These are phyloP conservation scores for Eucommia ulmoides DNA, from an alignment of 257 asterid genomes.

Conservation along the genomic window DNA sequence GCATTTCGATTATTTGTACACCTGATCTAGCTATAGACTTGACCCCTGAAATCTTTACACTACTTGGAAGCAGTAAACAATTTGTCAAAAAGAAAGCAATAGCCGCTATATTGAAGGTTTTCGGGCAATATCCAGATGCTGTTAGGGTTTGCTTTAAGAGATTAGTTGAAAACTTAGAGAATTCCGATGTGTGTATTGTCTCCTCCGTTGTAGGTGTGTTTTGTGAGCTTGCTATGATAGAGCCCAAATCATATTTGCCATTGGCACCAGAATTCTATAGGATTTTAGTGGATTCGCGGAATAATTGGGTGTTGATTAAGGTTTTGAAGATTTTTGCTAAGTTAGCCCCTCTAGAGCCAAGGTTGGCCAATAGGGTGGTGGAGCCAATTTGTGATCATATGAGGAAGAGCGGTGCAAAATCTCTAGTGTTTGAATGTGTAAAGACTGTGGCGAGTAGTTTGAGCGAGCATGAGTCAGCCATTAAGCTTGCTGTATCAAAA, in stretches of 20 bases:
- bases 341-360: slow-evolving; percentile 78
- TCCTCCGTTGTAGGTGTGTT: slow-evolving; percentile 79
- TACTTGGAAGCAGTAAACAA: slow-evolving; percentile 40
- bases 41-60: slow-evolving; percentile 61
- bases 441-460: slow-evolving; percentile 62
- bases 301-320: slow-evolving; percentile 91
- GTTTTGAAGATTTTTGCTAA: slow-evolving; percentile 70
- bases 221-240: slow-evolving; percentile 67
- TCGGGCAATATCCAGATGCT: slow-evolving; percentile 67
- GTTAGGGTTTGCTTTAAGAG: slow-evolving; percentile 90
- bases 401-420: slow-evolving; percentile 68
- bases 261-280: slow-evolving; percentile 88
- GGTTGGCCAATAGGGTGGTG: slow-evolving; percentile 65
- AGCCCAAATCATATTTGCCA: slow-evolving; percentile 76
- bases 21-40: slow-evolving; percentile 77
- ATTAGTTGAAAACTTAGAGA: slow-evolving; percentile 74
- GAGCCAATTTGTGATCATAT: slow-evolving; percentile 84
- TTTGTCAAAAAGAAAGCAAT: slow-evolving; percentile 59
- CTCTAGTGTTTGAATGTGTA: slow-evolving; percentile 78
- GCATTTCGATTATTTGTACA: slow-evolving; percentile 53
- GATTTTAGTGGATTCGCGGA: slow-evolving; percentile 64
- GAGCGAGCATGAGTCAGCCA: slow-evolving; percentile 58
- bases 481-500: slow-evolving; percentile 74
- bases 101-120: slow-evolving; percentile 50
- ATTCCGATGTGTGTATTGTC: slow-evolving; percentile 47